Percentiles rank a stretch among this genome's conserved stretches.
Evolutionary conservation across 2,329 filamentous ascomycete genomes (phyloP).

Genomic region (Cercospora brassicicola): DNA sequence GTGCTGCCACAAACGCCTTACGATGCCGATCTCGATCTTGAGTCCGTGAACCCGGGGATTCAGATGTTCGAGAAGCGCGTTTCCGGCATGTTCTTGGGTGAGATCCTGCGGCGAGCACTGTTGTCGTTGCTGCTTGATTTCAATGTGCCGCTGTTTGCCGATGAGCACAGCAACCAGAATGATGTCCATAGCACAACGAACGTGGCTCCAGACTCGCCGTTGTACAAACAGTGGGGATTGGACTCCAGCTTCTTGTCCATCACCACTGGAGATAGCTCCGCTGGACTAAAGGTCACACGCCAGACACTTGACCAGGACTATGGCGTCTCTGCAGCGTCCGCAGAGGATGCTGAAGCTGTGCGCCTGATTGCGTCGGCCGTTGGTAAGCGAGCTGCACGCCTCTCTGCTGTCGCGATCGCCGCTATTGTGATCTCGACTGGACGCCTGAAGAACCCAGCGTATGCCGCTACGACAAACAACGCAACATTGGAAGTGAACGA

Average conservation of each 20-base stretch:
- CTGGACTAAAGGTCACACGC: constrained; percentile 70
- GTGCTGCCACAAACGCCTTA: constrained; percentile 84
- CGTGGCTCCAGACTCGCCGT: constrained; percentile 63
- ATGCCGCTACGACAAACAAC: constrained; percentile 36
- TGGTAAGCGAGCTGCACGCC: constrained; percentile 80
- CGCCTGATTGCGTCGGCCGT: constrained; percentile 80
- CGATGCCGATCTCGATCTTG: constrained; percentile 73
- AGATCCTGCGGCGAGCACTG: constrained; percentile 80
- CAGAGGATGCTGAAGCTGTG: constrained; percentile 84
- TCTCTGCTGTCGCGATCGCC: constrained; percentile 83
- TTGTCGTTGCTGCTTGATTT: constrained; percentile 70
- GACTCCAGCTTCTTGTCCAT: constrained; percentile 89
- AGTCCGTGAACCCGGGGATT: constrained; percentile 85
- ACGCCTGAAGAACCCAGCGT: constrained; percentile 55
- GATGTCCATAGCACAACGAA: constrained; percentile 67
- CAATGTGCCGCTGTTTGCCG: constrained; percentile 69
- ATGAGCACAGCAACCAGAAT: constrained; percentile 70
- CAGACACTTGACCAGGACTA: constrained; percentile 76
- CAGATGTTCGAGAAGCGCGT: constrained; percentile 99
- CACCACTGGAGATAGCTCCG: constrained; percentile 75
- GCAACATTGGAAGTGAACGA: constrained; percentile 44
- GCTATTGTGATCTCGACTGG: constrained; percentile 80
- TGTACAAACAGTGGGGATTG: constrained; percentile 82
- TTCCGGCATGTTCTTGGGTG: constrained; percentile 96
- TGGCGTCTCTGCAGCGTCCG: constrained; percentile 71